Conservation (phyloP, 2,329 filamentous ascomycete genomes). For the Aureobasidium lini region DNA sequence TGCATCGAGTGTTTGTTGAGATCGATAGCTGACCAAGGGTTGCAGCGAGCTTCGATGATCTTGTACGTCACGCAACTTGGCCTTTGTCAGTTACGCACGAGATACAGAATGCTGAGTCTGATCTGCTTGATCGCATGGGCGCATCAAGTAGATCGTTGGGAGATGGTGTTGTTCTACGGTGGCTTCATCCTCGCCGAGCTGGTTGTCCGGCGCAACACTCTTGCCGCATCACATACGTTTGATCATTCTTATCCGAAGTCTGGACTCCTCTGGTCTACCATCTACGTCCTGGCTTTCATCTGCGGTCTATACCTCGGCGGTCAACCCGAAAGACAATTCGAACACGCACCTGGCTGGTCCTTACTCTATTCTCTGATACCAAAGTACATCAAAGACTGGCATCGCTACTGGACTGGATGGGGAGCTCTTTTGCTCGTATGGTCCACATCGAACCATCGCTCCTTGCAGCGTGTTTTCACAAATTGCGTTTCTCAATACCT, state of each 20-base stretch:
- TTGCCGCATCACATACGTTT: conserved; percentile 39
- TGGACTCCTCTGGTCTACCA: background rate
- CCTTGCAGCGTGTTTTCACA: conserved; percentile 46
- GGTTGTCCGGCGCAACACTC: conserved; percentile 39
- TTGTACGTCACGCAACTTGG: conserved; percentile 49
- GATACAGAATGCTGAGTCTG: conserved; percentile 36
- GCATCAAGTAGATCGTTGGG: conserved; percentile 45
- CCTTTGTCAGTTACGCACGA: background rate
- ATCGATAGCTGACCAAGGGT: conserved; percentile 43
- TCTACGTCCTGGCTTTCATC: background rate
- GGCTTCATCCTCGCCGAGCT: conserved; percentile 51
- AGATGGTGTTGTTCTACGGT: conserved; percentile 47
- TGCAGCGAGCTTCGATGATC: conserved; percentile 42
- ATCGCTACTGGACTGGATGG: conserved; percentile 50
- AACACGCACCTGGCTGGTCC: conserved; percentile 5
- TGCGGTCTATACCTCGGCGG: background rate
- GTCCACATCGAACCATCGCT: conserved; percentile 40
- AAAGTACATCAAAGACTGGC: background rate
- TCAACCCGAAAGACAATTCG: background rate
- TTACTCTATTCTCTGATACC: background rate
- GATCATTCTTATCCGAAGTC: background rate
- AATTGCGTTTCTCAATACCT: conserved; percentile 47
- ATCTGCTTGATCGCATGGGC: conserved; percentile 37
- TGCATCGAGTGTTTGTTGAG: conserved; percentile 34
- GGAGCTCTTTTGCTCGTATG: conserved; percentile 48